phyloP scores from a whole-genome alignment of 176 grass and related monocot species.

The Tillandsia fasciculata region DNA sequence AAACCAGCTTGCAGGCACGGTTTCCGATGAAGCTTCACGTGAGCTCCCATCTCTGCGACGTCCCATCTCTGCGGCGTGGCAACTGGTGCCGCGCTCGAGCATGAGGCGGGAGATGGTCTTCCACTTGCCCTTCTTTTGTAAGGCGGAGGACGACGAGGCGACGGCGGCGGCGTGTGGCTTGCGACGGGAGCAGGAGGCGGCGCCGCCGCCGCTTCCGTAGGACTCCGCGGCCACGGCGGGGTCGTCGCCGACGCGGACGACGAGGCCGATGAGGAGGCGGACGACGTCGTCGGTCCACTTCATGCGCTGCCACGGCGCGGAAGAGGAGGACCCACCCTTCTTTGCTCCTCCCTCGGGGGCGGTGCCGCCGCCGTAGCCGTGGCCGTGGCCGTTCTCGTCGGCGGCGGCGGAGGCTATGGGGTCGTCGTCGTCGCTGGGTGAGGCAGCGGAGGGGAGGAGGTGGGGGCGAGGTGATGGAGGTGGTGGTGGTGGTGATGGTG shows the following conservation, averaged over 20 bases:
- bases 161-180: slow-evolving; percentile 27
- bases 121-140: slow-evolving; percentile 70
- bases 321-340: slow-evolving; percentile 9
- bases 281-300: slow-evolving; percentile 68
- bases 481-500: neutral
- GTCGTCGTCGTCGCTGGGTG: neutral
- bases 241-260: slow-evolving; percentile 42
- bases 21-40: no score
- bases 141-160: slow-evolving; percentile 25
- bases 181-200: slow-evolving; percentile 11
- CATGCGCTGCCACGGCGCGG: slow-evolving; percentile 41
- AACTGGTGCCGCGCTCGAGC: slow-evolving; percentile 46
- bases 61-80: slow-evolving; percentile 32
- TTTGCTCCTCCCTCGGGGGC: slow-evolving; percentile 11
- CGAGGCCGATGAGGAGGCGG: slow-evolving; percentile 43
- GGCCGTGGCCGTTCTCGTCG: neutral
- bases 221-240: slow-evolving; percentile 23
- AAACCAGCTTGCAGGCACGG: no score
- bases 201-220: slow-evolving; percentile 1
- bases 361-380: neutral
- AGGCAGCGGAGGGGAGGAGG: neutral
- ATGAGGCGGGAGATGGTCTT: slow-evolving; percentile 55
- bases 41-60: no score
- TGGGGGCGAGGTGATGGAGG: neutral
- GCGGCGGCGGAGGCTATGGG: neutral